phyloP scores from a whole-genome alignment of 202 grass and related monocot species.

The Zizania palustris region DNA sequence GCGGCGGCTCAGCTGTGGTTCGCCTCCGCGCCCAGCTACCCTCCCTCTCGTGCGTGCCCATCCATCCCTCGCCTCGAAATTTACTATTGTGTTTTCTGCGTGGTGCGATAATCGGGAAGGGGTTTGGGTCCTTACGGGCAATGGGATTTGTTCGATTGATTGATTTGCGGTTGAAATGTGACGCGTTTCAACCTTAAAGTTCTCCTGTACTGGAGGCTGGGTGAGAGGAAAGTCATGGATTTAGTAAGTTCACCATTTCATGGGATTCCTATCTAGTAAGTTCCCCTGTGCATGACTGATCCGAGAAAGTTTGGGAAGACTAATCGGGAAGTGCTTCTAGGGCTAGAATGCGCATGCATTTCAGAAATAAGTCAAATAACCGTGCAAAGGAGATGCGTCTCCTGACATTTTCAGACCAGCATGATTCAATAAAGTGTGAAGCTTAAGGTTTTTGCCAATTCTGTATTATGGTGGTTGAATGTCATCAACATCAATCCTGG shows the following conservation, averaged over 20 bases:
- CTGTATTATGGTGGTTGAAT: background rate
- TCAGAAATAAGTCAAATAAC: background rate
- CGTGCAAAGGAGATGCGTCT: background rate
- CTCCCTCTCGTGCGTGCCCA: conserved; percentile 75
- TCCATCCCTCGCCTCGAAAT: background rate
- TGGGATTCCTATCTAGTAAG: background rate
- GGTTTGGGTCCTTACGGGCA: background rate
- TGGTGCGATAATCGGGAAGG: conserved; percentile 1
- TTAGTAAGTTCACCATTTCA: background rate
- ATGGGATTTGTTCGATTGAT: background rate
- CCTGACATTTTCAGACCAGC: background rate
- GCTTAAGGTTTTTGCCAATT: background rate
- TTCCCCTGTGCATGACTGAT: background rate
- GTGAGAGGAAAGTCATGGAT: background rate
- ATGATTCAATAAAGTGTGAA: background rate
- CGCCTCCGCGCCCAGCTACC: conserved; percentile 65
- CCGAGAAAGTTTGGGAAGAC: background rate
- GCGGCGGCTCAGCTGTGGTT: conserved; percentile 75
- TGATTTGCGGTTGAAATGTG: conserved; percentile 17
- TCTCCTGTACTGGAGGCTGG: background rate
- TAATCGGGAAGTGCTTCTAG: background rate
- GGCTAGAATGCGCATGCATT: background rate
- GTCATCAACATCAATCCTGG: background rate
- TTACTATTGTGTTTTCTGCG: background rate
- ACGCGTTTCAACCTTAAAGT: background rate